Evolutionary conservation across 768 basidiomycete genomes (phyloP).

Genomic region (Multifurca ochricompacta): DNA sequence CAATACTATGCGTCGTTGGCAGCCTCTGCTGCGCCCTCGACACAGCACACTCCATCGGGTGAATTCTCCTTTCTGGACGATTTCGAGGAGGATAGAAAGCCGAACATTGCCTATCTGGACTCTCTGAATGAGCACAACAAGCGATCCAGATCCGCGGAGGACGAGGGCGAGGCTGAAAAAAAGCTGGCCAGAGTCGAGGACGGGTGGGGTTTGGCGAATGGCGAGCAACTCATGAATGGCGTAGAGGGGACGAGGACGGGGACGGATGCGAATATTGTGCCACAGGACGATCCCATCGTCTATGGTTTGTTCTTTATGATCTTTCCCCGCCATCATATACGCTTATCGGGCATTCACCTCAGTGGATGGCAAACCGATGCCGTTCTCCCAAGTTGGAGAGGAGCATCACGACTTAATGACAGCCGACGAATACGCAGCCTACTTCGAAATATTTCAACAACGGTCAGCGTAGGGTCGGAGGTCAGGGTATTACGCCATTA

Average conservation of each 20-base stretch:
- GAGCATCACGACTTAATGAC: slow-evolving; percentile 92
- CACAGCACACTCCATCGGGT: slow-evolving; percentile 46
- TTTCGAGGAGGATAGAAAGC: slow-evolving; percentile 62
- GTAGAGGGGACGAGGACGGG: slow-evolving; percentile 7
- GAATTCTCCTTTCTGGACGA: slow-evolving; percentile 46
- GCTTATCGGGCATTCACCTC: slow-evolving; percentile 8
- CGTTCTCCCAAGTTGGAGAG: slow-evolving; percentile 78
- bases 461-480: slow-evolving; percentile 22
- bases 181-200: slow-evolving; percentile 20
- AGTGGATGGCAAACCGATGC: slow-evolving; percentile 73
- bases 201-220: slow-evolving; percentile 24
- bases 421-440: slow-evolving; percentile 83
- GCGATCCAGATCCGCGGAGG: slow-evolving; percentile 58
- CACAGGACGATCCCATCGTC: slow-evolving; percentile 53
- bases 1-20: slow-evolving; percentile 77
- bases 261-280: neutral
- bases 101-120: slow-evolving; percentile 57
- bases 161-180: slow-evolving; percentile 23
- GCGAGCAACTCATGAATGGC: slow-evolving; percentile 22
- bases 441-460: slow-evolving; percentile 61
- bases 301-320: slow-evolving; percentile 42
- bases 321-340: neutral
- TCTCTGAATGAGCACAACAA: slow-evolving; percentile 67
- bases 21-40: slow-evolving; percentile 51
- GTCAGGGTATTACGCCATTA: neutral